Evolutionary conservation across 2,329 filamentous ascomycete genomes (phyloP).

Genomic region (Botrytis paeoniae): DNA sequence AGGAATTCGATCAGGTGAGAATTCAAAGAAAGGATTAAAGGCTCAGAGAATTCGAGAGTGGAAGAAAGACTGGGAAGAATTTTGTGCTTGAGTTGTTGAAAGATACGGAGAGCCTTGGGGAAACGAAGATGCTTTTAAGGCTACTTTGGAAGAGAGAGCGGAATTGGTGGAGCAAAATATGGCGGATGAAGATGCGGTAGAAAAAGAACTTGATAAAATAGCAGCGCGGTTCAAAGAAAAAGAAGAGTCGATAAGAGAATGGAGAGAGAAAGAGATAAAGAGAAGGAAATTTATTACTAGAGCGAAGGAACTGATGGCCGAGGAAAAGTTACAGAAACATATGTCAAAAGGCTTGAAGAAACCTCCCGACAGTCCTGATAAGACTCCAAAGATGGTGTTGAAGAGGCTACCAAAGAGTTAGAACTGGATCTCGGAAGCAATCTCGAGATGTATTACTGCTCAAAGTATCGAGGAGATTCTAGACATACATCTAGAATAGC

Average conservation of each 20-base stretch:
- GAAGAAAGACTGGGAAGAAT: slow-evolving; percentile 77
- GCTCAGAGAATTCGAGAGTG: slow-evolving; percentile 71
- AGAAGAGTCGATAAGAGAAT: neutral
- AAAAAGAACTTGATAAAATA: neutral
- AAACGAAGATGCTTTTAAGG: neutral
- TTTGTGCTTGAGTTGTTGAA: slow-evolving; percentile 80
- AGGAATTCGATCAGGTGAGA: slow-evolving; percentile 67
- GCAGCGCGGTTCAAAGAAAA: neutral
- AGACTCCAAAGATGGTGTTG: neutral
- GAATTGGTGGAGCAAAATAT: neutral
- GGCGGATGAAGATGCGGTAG: neutral
- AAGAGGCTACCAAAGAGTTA: neutral
- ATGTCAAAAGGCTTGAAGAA: neutral
- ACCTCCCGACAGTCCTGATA: neutral
- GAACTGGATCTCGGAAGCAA: no score
- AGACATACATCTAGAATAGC: neutral
- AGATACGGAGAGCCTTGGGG: slow-evolving; percentile 52
- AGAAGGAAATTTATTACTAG: neutral
- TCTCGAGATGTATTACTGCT: neutral
- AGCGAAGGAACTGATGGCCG: neutral
- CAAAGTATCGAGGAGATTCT: neutral
- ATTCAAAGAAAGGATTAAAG: slow-evolving; percentile 62
- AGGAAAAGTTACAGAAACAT: neutral
- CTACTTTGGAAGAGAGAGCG: neutral
- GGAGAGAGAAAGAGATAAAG: neutral